A percentile compares a stretch with the other conserved stretches of the same genome.
Conservation (phyloP, 257 asterid genomes). For the Solanum pinnatisectum region DNA sequence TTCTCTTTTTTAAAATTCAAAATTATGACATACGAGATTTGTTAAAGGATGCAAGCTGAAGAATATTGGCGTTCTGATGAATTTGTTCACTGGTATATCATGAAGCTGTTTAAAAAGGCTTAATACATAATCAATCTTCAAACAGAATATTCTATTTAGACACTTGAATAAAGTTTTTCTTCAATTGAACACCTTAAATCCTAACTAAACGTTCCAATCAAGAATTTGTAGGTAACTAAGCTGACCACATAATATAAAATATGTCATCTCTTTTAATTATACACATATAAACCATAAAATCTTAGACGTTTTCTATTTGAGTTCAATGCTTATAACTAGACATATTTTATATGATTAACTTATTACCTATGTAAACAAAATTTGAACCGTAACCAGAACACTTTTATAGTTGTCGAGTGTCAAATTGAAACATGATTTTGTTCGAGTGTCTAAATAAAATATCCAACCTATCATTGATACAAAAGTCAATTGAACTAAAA, state of each 20-base stretch:
- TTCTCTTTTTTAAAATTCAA: neutral
- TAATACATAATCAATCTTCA: accelerated
- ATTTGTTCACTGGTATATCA: neutral
- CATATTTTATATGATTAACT: neutral
- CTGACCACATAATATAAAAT: neutral
- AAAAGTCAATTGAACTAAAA: neutral
- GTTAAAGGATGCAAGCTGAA: neutral
- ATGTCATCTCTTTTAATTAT: no score
- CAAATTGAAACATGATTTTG: neutral
- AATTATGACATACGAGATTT: neutral
- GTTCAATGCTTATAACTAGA: no score
- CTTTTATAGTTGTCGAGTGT: neutral
- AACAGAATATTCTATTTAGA: neutral
- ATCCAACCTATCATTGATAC: neutral
- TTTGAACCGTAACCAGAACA: neutral
- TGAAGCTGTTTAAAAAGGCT: neutral
- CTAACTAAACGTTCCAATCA: no score
- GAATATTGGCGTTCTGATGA: neutral
- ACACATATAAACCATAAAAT: neutral
- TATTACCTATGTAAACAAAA: neutral
- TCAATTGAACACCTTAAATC: neutral
- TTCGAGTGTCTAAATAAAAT: neutral
- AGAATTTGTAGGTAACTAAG: neutral
- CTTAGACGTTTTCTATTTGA: no score
- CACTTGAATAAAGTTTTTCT: neutral